Evolutionary conservation across 352 stramenopile genomes (phyloP), one percentile per base, ranked within the genome.

Genomic region (Phytophthora podocarpi): DNA sequence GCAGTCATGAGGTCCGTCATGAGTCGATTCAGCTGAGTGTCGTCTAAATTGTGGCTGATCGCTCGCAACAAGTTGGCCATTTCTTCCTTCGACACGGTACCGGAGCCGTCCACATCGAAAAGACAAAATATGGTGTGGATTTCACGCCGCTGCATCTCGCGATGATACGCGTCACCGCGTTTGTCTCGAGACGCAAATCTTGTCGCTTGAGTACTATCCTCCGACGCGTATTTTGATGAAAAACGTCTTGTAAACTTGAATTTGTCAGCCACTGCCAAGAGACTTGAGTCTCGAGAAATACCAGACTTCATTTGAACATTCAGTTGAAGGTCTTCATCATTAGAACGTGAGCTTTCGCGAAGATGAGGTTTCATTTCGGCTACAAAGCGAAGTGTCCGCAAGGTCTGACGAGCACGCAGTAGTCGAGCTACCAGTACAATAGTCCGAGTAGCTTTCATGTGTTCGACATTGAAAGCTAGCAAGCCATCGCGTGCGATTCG

Each of bases 361-460:
- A 92, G 59, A 45, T 92, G 87, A 23, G 90, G 76, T 60, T 92
- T 92, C 78, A 90, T 89, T 56, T 92, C 82, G 7, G 82, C 82
- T 2, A 92, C 67, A 26, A 90, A 92, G 3, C 80, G 82, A n/a
- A 92, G 67, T 4, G 79, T 92, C 20, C 82, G 77, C 30, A 92
- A 59, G 23, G 82, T 92, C 43, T 88, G 80, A n/a, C 78, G 72
- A n/a, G 80, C 82, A 30, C 82, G 82, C 9, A 90, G 42, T 10
- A 85, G 65, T 3, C 82, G 80, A 48, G 84, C 82, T 20, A 92
- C 80, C 56, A 86, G 83, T 8, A 71, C 66, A 18, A 92, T 84
- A 16, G 87, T 70, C 23, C 75, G 75, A 18, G 77, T 72, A 4
- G 69, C 67, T 54, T 92, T 92, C 68, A 92, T 80, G 49, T 89